phyloP scores from a whole-genome alignment of 2,329 filamentous ascomycete genomes.

The Acephala macrosclerotiorum region DNA sequence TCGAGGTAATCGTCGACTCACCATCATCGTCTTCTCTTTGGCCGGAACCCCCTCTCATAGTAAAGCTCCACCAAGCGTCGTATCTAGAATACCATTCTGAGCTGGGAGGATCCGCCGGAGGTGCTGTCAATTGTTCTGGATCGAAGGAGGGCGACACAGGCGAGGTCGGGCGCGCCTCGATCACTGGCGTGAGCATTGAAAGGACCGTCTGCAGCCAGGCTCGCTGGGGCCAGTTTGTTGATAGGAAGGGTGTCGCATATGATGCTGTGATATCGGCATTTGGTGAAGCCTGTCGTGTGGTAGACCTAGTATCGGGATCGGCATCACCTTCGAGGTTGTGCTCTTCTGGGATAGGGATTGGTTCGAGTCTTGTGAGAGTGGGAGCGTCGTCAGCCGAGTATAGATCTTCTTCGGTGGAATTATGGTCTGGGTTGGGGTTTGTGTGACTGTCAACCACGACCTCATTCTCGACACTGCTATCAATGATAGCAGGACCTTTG shows the following conservation, averaged over 20 bases:
- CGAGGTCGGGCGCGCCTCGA: not conserved
- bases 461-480: not conserved
- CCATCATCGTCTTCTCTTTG: not conserved
- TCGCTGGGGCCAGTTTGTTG: slow-evolving; percentile 1
- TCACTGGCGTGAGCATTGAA: not conserved
- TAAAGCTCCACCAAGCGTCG: slow-evolving; percentile 7
- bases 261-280: not conserved
- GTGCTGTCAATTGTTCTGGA: not conserved
- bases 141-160: not conserved
- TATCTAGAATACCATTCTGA: slow-evolving; percentile 8
- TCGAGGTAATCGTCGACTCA: slow-evolving; percentile 7
- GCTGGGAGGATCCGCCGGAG: not conserved
- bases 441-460: not conserved
- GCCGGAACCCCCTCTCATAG: not conserved
- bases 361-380: not conserved
- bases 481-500: not conserved
- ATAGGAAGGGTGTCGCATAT: not conserved
- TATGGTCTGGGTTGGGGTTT: not conserved
- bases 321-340: not conserved
- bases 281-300: not conserved
- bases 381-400: not conserved
- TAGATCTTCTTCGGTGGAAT: not conserved
- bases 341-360: not conserved
- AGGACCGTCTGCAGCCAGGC: not conserved
- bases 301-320: not conserved